phyloP scores from a whole-genome alignment of 2,329 filamentous ascomycete genomes.

The Cercospora zeina region DNA sequence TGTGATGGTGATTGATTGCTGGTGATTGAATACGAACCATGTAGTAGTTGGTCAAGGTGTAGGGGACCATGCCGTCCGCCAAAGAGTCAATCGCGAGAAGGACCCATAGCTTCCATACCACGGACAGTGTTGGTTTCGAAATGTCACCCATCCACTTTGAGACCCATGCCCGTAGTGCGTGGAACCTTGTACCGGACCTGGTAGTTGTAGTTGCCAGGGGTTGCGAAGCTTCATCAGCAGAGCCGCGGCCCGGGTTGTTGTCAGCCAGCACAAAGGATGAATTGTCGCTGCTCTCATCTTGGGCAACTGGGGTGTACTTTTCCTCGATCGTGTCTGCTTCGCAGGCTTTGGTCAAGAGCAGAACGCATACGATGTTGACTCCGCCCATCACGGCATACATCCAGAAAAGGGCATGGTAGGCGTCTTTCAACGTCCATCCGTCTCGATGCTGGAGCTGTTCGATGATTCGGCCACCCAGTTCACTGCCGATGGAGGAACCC shows the following conservation, averaged over 20 bases:
- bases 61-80: constrained; percentile 63
- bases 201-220: constrained; percentile 7
- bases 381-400: constrained; percentile 59
- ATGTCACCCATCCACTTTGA: constrained; percentile 55
- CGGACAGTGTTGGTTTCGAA: constrained; percentile 54
- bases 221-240: constrained; percentile 19
- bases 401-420: constrained; percentile 61
- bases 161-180: constrained; percentile 21
- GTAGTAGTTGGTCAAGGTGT: constrained; percentile 56
- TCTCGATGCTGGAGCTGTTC: constrained; percentile 48
- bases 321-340: constrained; percentile 44
- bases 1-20: background rate
- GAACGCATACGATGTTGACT: constrained; percentile 52
- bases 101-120: constrained; percentile 63
- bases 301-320: constrained; percentile 34
- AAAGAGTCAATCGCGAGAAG: constrained; percentile 70
- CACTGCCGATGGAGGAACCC: constrained; percentile 57
- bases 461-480: constrained; percentile 55
- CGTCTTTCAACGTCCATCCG: constrained; percentile 53
- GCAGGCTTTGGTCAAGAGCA: constrained; percentile 53
- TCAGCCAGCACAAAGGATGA: constrained; percentile 23
- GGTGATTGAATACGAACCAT: constrained; percentile 38
- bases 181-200: constrained; percentile 16
- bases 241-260: constrained; percentile 18
- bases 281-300: constrained; percentile 32